Evolutionary conservation across 805 yeast species (phyloP), one percentile per base, ranked within the genome.

Genomic region (Tetrapisispora arboricola): DNA sequence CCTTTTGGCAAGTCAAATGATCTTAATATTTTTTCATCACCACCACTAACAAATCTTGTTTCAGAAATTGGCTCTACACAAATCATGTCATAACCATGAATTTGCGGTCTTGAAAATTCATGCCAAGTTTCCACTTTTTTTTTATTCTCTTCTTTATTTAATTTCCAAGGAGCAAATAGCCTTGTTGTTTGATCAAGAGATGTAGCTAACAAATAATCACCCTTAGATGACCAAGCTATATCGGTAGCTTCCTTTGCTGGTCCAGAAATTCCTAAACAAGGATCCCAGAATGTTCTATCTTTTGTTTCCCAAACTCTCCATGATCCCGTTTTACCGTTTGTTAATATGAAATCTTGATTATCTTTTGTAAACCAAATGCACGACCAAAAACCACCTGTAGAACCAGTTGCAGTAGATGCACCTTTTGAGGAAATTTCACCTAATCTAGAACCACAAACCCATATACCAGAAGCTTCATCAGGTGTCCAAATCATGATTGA

Each of bases 361-460:
- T 54, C 54, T 1, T 54, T 50, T 6, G 61, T 58, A 38, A 80
- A 72, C 97, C 97, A 92, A 20, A 80, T 53, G 34, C 78, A 71
- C 2, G 72, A 63, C 80, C 80, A 76, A 50, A 78, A 77, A 7
- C 84, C 84, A 54, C 84, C 84, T 6, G 80, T 78, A 0, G 98
- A 82, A 6, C 99, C 99, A 0, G 98, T 92, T 4, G 98, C 98
- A 0, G 98, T 87, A 4, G 95, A 83, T 0, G 99, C 96, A 53
- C 99, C 99, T 62, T 92, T 90, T 38, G 87, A 82, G 32, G 95
- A 81, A 45, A 92, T 70, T 52, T 94, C 97, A 35, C 99, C 99
- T 16, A 92, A 65, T 49, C 97, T 68, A 16, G 79, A 67, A 8
- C 71, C 71, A 39, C 94, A 82, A 17, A 84, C 70, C 98, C 98